Base-by-base conservation (phyloP, 345 rosid species). In the Dovyalis caffra region DNA sequence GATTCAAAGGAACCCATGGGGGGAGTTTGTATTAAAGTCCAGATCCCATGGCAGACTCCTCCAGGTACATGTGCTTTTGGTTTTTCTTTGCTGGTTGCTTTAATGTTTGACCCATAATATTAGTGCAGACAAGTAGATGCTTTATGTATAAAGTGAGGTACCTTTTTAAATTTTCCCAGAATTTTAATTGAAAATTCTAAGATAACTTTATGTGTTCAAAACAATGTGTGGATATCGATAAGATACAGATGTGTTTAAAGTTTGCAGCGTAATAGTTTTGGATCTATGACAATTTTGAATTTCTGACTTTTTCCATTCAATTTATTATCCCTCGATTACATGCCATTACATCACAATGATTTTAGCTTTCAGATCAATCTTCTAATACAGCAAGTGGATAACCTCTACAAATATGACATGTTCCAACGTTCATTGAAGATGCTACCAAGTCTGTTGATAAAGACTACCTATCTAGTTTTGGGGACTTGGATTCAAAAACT, bases 21-120 rank as follows among this genome's bases (percentile, higher is more conserved):
- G 79, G 90, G 88, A 64, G 77, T 81, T 75, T 82, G 86, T 80
- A 82, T 73, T 80, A 86, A 83, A 83, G 80, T 79, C 71, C 84
- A 82, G 82, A 90, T 90, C 74, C 84, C 79, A 28, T 93, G 99
- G 99, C 80, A 76, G 75, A 84, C 73, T 53, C 95, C 98, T 6
- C 88, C 93, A 92, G 99, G 99, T 96, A 91, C 68, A 79, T 62
- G 68, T 76, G 77, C 74, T 70, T 73, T 79, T 45, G 77, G 81
- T 70, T n/a, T 70, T 72, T 67, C 6, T 53, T 66, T 71, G 58
- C 76, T 68, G 34, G 61, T 72, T 74, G 32, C 38, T 76, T 28
- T 29, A 33, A 51, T 76, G 12, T 64, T 77, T 79, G 71, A 53
- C 61, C 58, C 3, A 8, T 64, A 68, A 77, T 64, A 34, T 12